phyloP scores from a whole-genome alignment of 148 eudicot genomes.

The Camellia sinensis region DNA sequence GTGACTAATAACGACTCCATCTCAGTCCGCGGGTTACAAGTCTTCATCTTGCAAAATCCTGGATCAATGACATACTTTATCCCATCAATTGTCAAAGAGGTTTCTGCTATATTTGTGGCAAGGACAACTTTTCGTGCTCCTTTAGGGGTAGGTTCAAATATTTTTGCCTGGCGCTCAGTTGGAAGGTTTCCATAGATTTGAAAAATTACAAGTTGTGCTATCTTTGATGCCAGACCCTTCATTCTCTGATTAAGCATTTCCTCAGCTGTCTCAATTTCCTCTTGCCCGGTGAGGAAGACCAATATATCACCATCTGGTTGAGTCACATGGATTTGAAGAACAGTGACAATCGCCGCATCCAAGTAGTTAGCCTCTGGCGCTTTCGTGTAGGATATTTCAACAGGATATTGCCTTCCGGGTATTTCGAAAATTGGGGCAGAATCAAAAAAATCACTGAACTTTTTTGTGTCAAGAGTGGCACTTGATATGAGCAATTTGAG shows the following conservation, averaged over 20 bases:
- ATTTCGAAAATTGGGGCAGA: constrained; percentile 64
- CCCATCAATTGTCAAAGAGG: constrained; percentile 77
- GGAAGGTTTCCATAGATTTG: constrained; percentile 78
- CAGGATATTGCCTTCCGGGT: constrained; percentile 64
- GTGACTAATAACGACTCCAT: constrained; percentile 59
- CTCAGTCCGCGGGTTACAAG: constrained; percentile 65
- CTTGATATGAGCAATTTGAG: constrained; percentile 67
- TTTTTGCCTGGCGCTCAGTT: constrained; percentile 61
- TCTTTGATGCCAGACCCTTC: constrained; percentile 54
- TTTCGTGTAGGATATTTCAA: constrained; percentile 58
- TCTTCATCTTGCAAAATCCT: constrained; percentile 62
- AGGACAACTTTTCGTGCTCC: constrained; percentile 73
- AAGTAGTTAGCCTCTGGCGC: constrained; percentile 71
- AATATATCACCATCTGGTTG: constrained; percentile 57
- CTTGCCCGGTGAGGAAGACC: constrained; percentile 64
- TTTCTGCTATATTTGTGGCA: constrained; percentile 84
- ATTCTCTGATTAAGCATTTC: constrained; percentile 57
- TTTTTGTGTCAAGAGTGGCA: constrained; percentile 69
- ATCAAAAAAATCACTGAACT: constrained; percentile 69
- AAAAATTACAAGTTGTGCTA: constrained; percentile 58
- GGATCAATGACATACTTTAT: constrained; percentile 76
- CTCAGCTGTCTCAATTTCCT: constrained; percentile 64
- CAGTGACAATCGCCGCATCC: constrained; percentile 65
- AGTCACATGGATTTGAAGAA: constrained; percentile 59
- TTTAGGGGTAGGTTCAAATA: constrained; percentile 68